These are phyloP conservation scores for Coleophoma crateriformis DNA, from an alignment of 2,329 filamentous ascomycete genomes.

Conservation along the genomic window DNA sequence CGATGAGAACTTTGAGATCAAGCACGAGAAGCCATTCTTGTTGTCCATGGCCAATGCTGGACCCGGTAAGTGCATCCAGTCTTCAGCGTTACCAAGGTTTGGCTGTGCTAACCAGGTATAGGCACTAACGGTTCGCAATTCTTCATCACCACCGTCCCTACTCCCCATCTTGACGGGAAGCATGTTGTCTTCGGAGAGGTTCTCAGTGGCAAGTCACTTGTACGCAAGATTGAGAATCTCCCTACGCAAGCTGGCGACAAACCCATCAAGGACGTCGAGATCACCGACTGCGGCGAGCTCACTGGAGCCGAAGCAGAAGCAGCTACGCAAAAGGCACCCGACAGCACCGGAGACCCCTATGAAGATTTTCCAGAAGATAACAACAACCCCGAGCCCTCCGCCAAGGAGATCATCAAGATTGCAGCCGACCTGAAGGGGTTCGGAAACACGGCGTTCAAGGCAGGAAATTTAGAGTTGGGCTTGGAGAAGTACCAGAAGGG, in stretches of 20 bases:
- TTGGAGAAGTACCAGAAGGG: constrained; percentile 94
- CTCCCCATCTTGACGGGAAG: constrained; percentile 90
- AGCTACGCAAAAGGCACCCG: constrained; percentile 63
- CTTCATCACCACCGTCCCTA: constrained; percentile 93
- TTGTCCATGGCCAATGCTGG: constrained; percentile 98
- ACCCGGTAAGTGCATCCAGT: constrained; percentile 53
- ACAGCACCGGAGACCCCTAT: constrained; percentile 82
- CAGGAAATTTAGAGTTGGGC: constrained; percentile 60
- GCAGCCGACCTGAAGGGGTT: constrained; percentile 82
- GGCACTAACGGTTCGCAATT: constrained; percentile 96
- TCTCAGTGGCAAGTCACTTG: constrained; percentile 82
- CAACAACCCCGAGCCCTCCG: constrained; percentile 55
- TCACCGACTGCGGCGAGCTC: constrained; percentile 83
- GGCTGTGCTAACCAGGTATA: constrained; percentile 23
- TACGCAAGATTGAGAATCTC: constrained; percentile 85
- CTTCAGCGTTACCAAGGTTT: not conserved
- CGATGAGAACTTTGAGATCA: constrained; percentile 89
- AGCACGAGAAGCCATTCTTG: constrained; percentile 90
- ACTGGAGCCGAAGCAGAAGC: constrained; percentile 62
- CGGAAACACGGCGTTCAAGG: constrained; percentile 91
- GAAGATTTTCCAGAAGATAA: constrained; percentile 94
- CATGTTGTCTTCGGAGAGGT: constrained; percentile 98
- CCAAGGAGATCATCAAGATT: constrained; percentile 68
- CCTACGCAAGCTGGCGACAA: constrained; percentile 72
- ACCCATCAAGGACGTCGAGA: constrained; percentile 66